Evolutionary conservation across 768 basidiomycete genomes (phyloP).

Genomic region (Pleurotus djamor): DNA sequence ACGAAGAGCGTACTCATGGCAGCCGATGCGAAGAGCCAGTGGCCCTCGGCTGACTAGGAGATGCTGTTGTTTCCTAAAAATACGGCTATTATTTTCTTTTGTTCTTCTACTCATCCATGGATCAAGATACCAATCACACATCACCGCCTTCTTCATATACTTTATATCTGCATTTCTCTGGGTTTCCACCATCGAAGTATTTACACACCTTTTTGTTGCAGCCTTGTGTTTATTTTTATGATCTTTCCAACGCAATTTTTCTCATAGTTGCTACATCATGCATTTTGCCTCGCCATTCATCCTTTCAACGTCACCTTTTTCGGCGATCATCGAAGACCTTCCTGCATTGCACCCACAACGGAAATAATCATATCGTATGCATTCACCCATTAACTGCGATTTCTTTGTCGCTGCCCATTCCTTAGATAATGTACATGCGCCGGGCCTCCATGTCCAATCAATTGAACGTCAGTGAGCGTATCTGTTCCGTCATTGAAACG

Average conservation of each 20-base stretch:
- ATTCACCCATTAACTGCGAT: background rate
- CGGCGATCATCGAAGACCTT: background rate
- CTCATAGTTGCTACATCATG: background rate
- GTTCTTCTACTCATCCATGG: background rate
- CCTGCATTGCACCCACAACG: background rate
- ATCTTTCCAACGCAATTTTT: constrained; percentile 1
- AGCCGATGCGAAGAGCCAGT: constrained; percentile 47
- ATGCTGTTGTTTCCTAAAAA: background rate
- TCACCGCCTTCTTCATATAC: background rate
- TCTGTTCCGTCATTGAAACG: no score
- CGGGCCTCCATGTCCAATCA: background rate
- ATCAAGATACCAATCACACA: constrained; percentile 7
- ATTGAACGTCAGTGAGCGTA: no score
- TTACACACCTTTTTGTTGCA: background rate
- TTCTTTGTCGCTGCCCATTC: background rate
- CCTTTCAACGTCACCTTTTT: background rate
- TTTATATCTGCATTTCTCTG: constrained; percentile 4
- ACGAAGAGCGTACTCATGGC: constrained; percentile 70
- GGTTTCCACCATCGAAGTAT: constrained; percentile 3
- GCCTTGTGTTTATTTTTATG: constrained; percentile 7
- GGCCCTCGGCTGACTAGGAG: constrained; percentile 13
- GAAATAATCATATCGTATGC: background rate
- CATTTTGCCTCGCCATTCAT: background rate
- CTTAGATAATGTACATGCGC: background rate
- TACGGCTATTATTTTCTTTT: background rate